Conservation (phyloP, 2,329 filamentous ascomycete genomes). For the Pseudogymnoascus sp. region DNA sequence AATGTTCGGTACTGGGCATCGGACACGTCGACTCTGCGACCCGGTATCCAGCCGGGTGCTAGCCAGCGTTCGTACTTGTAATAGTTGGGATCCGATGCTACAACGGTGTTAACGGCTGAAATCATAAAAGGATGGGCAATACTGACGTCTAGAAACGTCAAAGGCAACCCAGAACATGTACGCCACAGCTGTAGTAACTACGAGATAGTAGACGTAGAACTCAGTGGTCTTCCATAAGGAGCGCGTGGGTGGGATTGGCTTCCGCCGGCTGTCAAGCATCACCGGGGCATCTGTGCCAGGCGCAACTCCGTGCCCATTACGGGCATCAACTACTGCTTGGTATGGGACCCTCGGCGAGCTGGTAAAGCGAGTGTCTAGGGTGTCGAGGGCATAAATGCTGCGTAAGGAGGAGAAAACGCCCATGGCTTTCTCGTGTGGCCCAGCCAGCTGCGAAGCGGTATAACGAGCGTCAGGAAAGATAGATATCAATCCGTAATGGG, state of each 20-base stretch:
- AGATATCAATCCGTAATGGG: background rate
- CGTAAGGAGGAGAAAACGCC: conserved; percentile 33
- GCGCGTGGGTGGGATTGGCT: conserved; percentile 43
- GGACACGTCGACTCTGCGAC: conserved; percentile 85
- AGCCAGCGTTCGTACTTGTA: conserved; percentile 62
- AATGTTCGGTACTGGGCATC: conserved; percentile 84
- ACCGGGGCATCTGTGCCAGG: conserved; percentile 22
- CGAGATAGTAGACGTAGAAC: conserved; percentile 71
- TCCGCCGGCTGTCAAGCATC: conserved; percentile 32
- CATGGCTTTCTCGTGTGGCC: conserved; percentile 17
- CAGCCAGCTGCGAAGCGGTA: background rate
- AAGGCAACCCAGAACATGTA: conserved; percentile 89
- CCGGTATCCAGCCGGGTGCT: conserved; percentile 80
- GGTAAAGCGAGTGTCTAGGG: conserved; percentile 64
- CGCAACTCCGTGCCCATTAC: conserved; percentile 32
- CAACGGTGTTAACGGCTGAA: conserved; percentile 13
- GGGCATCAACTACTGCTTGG: conserved; percentile 45
- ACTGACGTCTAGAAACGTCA: conserved; percentile 71
- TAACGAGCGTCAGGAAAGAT: background rate
- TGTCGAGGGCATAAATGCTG: conserved; percentile 56
- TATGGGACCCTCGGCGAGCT: conserved; percentile 62
- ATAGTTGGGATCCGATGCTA: conserved; percentile 77
- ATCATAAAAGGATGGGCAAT: background rate
- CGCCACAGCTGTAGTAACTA: conserved; percentile 60
- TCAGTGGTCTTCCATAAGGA: conserved; percentile 81